Conservation (phyloP, 768 basidiomycete species). For the Tricholomella constricta region DNA sequence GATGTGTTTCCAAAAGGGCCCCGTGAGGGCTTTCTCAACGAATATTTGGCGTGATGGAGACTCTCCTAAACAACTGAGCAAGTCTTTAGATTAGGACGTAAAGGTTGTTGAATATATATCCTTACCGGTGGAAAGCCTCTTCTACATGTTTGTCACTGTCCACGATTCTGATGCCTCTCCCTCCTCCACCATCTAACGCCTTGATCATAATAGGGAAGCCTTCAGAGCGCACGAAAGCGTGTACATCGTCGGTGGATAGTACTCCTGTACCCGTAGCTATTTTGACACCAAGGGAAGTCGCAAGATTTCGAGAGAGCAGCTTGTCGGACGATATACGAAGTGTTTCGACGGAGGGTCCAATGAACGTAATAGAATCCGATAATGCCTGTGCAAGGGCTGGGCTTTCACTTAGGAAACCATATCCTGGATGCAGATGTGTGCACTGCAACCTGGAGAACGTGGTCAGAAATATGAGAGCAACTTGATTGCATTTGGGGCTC, state of each 20-base stretch:
- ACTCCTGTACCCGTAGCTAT: constrained; percentile 34
- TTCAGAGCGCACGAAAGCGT: constrained; percentile 24
- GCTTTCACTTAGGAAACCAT: constrained; percentile 89
- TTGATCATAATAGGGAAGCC: constrained; percentile 78
- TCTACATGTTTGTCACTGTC: constrained; percentile 70
- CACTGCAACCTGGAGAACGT: constrained; percentile 26
- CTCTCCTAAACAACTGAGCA: constrained; percentile 36
- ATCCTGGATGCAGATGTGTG: constrained; percentile 53
- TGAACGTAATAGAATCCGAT: constrained; percentile 67
- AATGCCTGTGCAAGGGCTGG: constrained; percentile 79
- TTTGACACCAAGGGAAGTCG: constrained; percentile 27
- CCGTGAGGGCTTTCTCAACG: constrained; percentile 83
- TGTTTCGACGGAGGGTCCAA: constrained; percentile 79
- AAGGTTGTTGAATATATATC: neutral
- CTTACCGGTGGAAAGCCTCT: constrained; percentile 65
- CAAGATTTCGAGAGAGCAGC: constrained; percentile 36
- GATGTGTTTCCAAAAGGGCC: constrained; percentile 76
- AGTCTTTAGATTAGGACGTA: neutral
- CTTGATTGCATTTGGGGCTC: neutral
- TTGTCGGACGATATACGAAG: constrained; percentile 68
- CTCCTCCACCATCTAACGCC: constrained; percentile 88
- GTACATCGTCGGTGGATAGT: constrained; percentile 26
- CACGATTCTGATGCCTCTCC: constrained; percentile 89
- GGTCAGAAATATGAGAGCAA: neutral
- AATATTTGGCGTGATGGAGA: constrained; percentile 57